A percentile compares a stretch with the other conserved stretches of the same genome.
Evolutionary conservation across 2,329 filamentous ascomycete genomes (phyloP).

Genomic region (Fusarium scirpi): DNA sequence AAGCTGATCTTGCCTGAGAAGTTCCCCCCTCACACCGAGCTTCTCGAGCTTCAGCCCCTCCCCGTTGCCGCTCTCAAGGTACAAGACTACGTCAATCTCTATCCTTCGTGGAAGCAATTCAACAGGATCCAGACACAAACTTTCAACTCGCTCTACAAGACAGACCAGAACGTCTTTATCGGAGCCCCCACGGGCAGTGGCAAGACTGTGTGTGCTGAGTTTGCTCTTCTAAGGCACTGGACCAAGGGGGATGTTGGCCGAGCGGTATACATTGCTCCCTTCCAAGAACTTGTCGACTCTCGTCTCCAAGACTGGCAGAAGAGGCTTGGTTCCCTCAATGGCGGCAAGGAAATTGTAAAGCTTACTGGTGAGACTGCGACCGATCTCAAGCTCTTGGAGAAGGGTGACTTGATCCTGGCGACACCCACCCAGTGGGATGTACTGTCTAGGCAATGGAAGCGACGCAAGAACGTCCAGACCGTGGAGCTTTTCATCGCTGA

Average conservation of each 20-base stretch:
- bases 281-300: conserved; percentile 90
- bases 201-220: conserved; percentile 97
- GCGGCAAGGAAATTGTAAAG: conserved; percentile 92
- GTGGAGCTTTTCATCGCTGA: conserved; percentile 94
- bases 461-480: conserved; percentile 92
- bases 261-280: conserved; percentile 93
- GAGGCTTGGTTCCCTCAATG: conserved; percentile 76
- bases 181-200: conserved; percentile 94
- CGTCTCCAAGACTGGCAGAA: conserved; percentile 87
- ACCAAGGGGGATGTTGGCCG: conserved; percentile 68
- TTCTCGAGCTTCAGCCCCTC: conserved; percentile 91
- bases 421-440: conserved; percentile 97
- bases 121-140: conserved; percentile 98
- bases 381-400: conserved; percentile 88
- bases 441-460: conserved; percentile 94
- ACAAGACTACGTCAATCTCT: conserved; percentile 83
- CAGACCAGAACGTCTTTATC: conserved; percentile 93
- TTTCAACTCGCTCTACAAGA: conserved; percentile 91
- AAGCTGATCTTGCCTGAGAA: conserved; percentile 95
- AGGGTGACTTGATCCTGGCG: conserved; percentile 88
- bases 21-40: conserved; percentile 92
- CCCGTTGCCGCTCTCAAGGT: conserved; percentile 90
- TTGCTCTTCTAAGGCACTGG: conserved; percentile 92
- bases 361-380: conserved; percentile 92
- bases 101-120: conserved; percentile 87